These are phyloP conservation scores for Xerocomus brunneocitrinus DNA, from an alignment of 768 basidiomycete species.

Conservation along the genomic window DNA sequence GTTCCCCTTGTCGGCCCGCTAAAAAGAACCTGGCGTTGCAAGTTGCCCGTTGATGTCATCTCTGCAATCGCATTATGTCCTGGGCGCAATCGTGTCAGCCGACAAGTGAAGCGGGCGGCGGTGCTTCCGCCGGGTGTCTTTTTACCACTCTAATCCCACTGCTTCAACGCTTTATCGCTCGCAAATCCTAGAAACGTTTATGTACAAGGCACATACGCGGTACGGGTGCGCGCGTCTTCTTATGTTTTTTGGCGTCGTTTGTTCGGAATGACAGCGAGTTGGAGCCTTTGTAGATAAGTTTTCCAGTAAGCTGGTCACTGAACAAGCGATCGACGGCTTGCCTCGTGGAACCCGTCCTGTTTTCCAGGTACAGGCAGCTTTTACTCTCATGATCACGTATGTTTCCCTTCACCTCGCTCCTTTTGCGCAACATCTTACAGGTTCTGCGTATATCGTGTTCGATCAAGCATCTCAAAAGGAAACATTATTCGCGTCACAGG, in stretches of 20 bases:
- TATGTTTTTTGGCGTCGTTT: background rate
- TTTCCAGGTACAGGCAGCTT: constrained; percentile 2
- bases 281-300: background rate
- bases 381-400: background rate
- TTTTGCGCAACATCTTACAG: too few relatives aligned
- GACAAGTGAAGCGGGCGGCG: too few relatives aligned
- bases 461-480: background rate
- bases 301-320: too few relatives aligned
- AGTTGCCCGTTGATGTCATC: background rate
- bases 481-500: background rate
- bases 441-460: too few relatives aligned
- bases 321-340: background rate
- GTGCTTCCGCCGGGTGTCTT: background rate
- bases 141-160: background rate
- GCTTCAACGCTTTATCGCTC: background rate
- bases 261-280: background rate
- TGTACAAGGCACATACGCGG: background rate
- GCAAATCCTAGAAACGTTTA: background rate
- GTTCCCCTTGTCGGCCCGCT: background rate
- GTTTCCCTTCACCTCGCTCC: background rate
- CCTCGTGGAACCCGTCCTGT: background rate
- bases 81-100: too few relatives aligned
- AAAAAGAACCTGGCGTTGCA: background rate
- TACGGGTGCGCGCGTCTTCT: background rate
- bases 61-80: background rate